Evolutionary conservation across 1,139 yeast genomes (phyloP), one percentile per base, ranked within the genome.

Genomic region (Candida gigantensis): DNA sequence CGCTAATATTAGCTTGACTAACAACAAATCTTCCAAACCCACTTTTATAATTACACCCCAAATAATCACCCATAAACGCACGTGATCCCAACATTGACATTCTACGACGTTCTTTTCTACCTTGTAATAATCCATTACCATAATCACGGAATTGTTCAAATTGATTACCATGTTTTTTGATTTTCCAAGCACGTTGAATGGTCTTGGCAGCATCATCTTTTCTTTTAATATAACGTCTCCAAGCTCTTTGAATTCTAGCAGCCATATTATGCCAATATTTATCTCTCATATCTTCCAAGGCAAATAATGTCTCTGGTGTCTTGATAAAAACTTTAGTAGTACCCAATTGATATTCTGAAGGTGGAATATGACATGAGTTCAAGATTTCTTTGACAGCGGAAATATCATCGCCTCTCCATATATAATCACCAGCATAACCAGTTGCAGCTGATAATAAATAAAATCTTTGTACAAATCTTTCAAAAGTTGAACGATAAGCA

Each of bases 211-310:
- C 92, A 53, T 88, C 96, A 42, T 82, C 84, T 62, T 90, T 83
- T 54, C 87, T 74, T 57, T 82, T 82, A 44, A 83, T 65, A 56
- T 84, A 87, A 50, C 87, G 73, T 67, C 98, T 78, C 90, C 97
- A 89, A 4, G 98, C 97, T 49, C 97, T 77, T 66, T 94, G 99
- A 50, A 94, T 92, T 51, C 96, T 78, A 2, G 96, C 90, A 3
- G 98, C 98, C 96, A 92, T 94, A 52, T 87, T 88, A 56, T 89
- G 94, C 98, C 98, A 94, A 58, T 89, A 94, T 65, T 83, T 85
- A 54, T 94, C 99, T 60, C 98, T 79, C 94, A 90, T 82, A 53
- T 88, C 94, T 63, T 94, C 99, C 43, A 94, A 68, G 0, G 96
- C 96, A 61, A 94, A 94, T 50, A 94, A 71, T 0, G 98, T 92